Evolutionary conservation across 257 asterid genomes (phyloP).

Genomic region (Capsicum rhomboideum): DNA sequence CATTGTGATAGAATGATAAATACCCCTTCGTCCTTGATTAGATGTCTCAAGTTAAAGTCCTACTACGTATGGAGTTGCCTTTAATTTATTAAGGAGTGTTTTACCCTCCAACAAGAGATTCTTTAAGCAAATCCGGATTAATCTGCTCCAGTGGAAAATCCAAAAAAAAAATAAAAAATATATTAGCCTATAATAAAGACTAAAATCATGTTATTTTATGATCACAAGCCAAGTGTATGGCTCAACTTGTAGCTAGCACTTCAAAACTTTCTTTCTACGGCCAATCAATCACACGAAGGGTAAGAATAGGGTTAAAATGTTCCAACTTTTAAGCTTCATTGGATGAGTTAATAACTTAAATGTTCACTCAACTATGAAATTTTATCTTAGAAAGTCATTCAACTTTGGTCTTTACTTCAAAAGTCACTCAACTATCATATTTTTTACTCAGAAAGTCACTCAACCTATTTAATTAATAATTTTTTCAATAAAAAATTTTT

Average conservation of each 20-base stretch:
- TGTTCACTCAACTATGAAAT: too few species aligned
- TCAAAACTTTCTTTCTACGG: neutral
- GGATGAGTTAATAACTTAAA: too few species aligned
- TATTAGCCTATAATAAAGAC: neutral
- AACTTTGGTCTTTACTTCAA: too few species aligned
- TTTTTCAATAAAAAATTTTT: too few species aligned
- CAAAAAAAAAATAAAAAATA: too few species aligned
- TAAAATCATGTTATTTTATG: neutral
- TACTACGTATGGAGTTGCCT: neutral
- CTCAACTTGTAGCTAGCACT: neutral
- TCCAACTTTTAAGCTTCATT: neutral
- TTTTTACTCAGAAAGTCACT: too few species aligned
- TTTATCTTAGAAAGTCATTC: too few species aligned
- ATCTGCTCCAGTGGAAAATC: neutral
- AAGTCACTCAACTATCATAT: too few species aligned
- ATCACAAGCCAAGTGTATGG: neutral
- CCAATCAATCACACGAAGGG: neutral
- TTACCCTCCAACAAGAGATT: neutral
- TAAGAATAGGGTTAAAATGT: neutral
- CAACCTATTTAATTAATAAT: too few species aligned
- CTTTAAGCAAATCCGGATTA: neutral
- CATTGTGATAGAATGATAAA: too few species aligned
- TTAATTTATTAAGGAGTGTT: neutral
- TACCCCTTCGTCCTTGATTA: too few species aligned
- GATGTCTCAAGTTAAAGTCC: neutral